Evolutionary conservation across 108 stramenopile species (phyloP).

Genomic region (Nitzschia putrida): DNA sequence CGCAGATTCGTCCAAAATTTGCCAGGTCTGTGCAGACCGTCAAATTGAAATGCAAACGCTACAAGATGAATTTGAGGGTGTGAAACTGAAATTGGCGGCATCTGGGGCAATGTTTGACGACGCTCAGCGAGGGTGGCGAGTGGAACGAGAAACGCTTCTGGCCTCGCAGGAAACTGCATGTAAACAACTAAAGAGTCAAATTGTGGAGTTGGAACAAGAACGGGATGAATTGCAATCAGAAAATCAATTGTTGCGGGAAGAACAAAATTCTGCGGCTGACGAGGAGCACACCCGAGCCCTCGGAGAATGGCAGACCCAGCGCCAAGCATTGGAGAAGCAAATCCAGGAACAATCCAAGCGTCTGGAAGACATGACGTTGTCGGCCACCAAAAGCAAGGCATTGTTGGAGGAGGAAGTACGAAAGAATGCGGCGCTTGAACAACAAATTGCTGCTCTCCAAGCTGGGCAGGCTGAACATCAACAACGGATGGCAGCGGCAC

Average conservation of each 20-base stretch:
- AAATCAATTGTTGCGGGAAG: slow-evolving; percentile 7
- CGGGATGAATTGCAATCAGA: background rate
- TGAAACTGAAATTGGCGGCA: background rate
- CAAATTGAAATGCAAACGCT: slow-evolving; percentile 11
- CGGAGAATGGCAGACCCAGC: slow-evolving; percentile 14
- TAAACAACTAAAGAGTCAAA: background rate
- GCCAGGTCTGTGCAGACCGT: background rate
- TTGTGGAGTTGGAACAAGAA: slow-evolving; percentile 13
- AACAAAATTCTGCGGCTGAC: background rate
- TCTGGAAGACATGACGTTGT: slow-evolving; percentile 32
- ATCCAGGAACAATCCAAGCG: slow-evolving; percentile 16
- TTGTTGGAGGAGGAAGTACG: slow-evolving; percentile 29
- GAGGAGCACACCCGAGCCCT: background rate
- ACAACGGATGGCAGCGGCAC: slow-evolving; percentile 4
- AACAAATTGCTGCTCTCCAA: slow-evolving; percentile 5
- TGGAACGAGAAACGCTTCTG: background rate
- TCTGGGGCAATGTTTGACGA: background rate
- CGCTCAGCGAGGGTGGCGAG: background rate
- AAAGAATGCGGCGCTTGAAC: slow-evolving; percentile 4
- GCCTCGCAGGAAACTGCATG: background rate
- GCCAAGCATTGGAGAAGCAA: slow-evolving; percentile 8
- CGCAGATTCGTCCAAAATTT: background rate
- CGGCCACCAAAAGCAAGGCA: slow-evolving; percentile 30
- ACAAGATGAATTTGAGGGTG: slow-evolving; percentile 1
- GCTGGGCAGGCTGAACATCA: slow-evolving; percentile 4